Evolutionary conservation across 1,139 yeast genomes (phyloP), one percentile per base, ranked within the genome.

Genomic region (Debaryomycetaceae sp.): DNA sequence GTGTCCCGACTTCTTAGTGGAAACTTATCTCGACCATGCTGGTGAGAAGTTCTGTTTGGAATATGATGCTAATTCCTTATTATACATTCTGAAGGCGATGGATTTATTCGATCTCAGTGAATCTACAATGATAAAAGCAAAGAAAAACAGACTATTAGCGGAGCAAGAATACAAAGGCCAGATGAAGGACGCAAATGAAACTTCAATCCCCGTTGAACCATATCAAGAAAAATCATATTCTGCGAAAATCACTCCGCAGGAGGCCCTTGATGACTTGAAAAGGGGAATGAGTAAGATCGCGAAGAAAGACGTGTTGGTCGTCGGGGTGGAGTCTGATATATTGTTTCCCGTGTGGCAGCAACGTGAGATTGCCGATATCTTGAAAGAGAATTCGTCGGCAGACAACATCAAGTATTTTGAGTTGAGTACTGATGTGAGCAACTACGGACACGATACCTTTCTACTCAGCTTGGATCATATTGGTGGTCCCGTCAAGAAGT

Each of bases 301-400:
- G 2, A 73, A 83, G 51, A 81, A 83, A 50, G 82, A 85, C 38
- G 76, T 87, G 5, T 68, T 91, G 46, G 90, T 91, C 2, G 77
- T 90, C 39, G 98, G 98, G 5, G 97, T 90, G 6, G 95, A 88
- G 59, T 85, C 95, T 1, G 98, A 90, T 60, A 87, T 87, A 41
- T 72, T 90, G 44, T 90, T 90, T 71, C 98, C 98, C 1, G 89
- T 85, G 36, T 88, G 96, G 96, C 97, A 91, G 65, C 98, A 90
- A 63, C 68, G 84, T 45, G 97, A 91, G 60, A 83, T 89, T 44
- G 84, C 82, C 31, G 78, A 80, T 14, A 80, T 83, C 34, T 71
- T 90, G 42, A 67, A 65, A 45, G 68, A 72, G 35, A 53, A 46
- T 39, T 69, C 70, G 40, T 47, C 47, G 33, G 51, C 56, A 1